Evolutionary conservation across 306 rosid species (phyloP), one percentile per base, ranked within the genome.

Genomic region (Corylus heterophylla): DNA sequence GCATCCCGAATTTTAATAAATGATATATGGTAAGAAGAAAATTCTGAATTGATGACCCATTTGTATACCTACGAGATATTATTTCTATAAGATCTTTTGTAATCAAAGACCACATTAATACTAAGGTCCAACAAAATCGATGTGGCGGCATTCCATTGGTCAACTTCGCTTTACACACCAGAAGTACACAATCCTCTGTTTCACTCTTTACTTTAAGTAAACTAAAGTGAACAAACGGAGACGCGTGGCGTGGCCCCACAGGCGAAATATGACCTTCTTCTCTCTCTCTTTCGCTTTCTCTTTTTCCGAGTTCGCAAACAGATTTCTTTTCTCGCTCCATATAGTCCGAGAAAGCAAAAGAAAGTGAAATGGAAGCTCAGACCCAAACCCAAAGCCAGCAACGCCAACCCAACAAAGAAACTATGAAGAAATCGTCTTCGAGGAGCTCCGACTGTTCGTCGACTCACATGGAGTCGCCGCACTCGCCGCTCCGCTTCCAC

Each of bases 401-500:
- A 31, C 62, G 35, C 35, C 58, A 70, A 47, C 54, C 66, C 59
- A 14, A 69, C 72, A 59, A 63, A 52, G 49, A 63, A 54, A 49
- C 14, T 35, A 91, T 93, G 98, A 89, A 86, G 76, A 93, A 82
- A 35, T 68, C 93, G 1, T 67, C 85, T 1, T 88, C 95, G 8
- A 80, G 54, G 17, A 89, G 81, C 80, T 86, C 97, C 17, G 96
- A 93, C 4, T 76, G 87, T 9, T 85, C 97, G 7, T 1, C 82
- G 10, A 52, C 20, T 69, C 88, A 82, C 37, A 66, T 71, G 17
- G 92, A 93, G 14, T 88, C 90, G 69, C 88, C 97, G 29, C 90
- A 81, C 83, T 90, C 97, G 12, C 96, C 98, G 8, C 88, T 89
- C 80, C 90, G 88, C 7, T 84, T 75, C 74, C 90, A 86, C 68